Evolutionary conservation across 345 rosid species (phyloP), one percentile per base, ranked within the genome.

Genomic region (Corchorus capsularis): DNA sequence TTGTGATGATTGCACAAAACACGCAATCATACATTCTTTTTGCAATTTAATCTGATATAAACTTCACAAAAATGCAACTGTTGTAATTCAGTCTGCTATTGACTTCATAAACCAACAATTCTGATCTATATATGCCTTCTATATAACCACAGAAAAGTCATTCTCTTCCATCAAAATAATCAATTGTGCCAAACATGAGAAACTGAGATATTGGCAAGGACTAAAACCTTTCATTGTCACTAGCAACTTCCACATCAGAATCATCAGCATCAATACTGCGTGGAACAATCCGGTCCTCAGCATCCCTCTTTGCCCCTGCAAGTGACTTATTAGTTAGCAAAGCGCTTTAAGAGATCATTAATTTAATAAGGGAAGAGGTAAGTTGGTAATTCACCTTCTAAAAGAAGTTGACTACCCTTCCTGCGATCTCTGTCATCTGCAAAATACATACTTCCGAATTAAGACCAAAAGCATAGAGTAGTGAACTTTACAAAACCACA

Each of bases 241-340:
- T 88, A 80, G 87, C 87, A 71, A 79, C 82, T 65, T 94, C 97
- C 69, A 87, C 88, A 82, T 92, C 98, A 83, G 98, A 94, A 82
- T 94, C 98, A 91, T 94, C 97, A 78, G 99, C 99, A 89, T 96
- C 98, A 49, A 89, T 83, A 78, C 85, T 91, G 63, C 94, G 96
- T 37, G 95, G 98, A 64, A 89, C 63, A 66, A 89, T 87, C 57
- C 99, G 93, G 37, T 91, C 99, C 80, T 93, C 99, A 74, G 82
- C 72, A 56, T 89, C 99, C 83, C 97, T 86, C 83, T 81, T 95
- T 9, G 85, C 71, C 62, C 97, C 99, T 93, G 64, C 5, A 75
- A 50, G 55, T 16, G 75, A 66, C 66, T 13, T 45, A 50, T 19
- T 22, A 77, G 71, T 83, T 81, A 81, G 86, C 56, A 63, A 77